Conservation (phyloP, 805 yeast species). For the Candida insectorum region DNA sequence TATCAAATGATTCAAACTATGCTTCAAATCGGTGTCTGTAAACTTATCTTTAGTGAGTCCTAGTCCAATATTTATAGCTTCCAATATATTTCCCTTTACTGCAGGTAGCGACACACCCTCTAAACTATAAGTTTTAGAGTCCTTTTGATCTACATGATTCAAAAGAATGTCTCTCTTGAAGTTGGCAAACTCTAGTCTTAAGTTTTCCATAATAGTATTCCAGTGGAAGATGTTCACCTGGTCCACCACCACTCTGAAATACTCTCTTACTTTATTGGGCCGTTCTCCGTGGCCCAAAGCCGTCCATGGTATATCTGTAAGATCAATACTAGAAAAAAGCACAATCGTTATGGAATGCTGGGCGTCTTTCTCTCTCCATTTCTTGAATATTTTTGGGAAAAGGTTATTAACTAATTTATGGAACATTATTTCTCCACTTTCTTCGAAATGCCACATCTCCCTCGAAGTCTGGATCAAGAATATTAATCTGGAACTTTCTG, state of each 20-base stretch:
- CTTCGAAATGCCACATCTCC: slow-evolving; percentile 99
- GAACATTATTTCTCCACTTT: slow-evolving; percentile 90
- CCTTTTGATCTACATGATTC: slow-evolving; percentile 19
- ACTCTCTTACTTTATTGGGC: slow-evolving; percentile 67
- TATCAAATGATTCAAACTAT: slow-evolving; percentile 87
- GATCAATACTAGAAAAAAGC: slow-evolving; percentile 77
- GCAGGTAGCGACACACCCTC: slow-evolving; percentile 76
- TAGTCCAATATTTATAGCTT: slow-evolving; percentile 81
- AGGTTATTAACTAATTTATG: slow-evolving; percentile 89
- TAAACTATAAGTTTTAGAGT: slow-evolving; percentile 21
- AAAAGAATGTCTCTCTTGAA: slow-evolving; percentile 73
- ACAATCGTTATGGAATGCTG: slow-evolving; percentile 91
- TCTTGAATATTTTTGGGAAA: slow-evolving; percentile 81
- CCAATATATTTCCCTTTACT: slow-evolving; percentile 83
- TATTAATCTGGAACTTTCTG: slow-evolving; percentile 83
- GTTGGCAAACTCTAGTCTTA: slow-evolving; percentile 79
- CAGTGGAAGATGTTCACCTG: slow-evolving; percentile 86
- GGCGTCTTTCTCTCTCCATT: slow-evolving; percentile 83
- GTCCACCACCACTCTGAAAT: slow-evolving; percentile 90
- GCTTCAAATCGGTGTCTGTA: slow-evolving; percentile 79
- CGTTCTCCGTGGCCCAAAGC: slow-evolving; percentile 69
- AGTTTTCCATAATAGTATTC: slow-evolving; percentile 86
- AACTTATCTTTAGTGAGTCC: slow-evolving; percentile 74
- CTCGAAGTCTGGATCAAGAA: slow-evolving; percentile 84
- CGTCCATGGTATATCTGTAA: slow-evolving; percentile 49